Percentiles rank a stretch among this genome's conserved stretches.
Evolutionary conservation across 345 rosid genomes (phyloP).

Genomic region (Syzygium aqueum): DNA sequence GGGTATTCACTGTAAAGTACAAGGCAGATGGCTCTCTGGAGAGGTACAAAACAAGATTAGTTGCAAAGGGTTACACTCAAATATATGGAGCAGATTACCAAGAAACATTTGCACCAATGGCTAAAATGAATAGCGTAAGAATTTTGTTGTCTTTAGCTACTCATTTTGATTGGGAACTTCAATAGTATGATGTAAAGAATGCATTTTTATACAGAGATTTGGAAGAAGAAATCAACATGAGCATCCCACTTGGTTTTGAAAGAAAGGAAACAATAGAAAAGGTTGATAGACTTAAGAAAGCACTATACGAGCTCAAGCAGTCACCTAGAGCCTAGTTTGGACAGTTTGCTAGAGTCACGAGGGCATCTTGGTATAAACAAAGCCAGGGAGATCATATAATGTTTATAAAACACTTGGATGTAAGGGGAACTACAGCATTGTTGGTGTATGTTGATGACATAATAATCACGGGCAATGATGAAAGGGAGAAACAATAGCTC

Average conservation of each 20-base stretch:
- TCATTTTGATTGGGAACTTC: too few relatives aligned
- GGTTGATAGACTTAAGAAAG: not conserved
- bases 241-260: not conserved
- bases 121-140: too few relatives aligned
- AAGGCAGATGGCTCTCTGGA: not conserved
- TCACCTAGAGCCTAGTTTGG: not conserved
- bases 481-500: not conserved
- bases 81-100: not conserved
- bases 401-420: not conserved
- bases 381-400: too few relatives aligned
- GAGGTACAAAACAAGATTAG: not conserved
- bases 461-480: not conserved
- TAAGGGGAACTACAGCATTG: not conserved
- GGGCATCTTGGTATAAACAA: not conserved
- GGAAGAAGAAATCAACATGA: not conserved
- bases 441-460: not conserved
- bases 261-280: not conserved
- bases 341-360: not conserved
- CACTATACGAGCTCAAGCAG: not conserved
- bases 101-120: not conserved
- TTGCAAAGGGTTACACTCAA: not conserved
- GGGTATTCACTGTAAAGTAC: not conserved
- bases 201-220: too few relatives aligned
- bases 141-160: too few relatives aligned
- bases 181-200: too few relatives aligned